Conservation (phyloP, 441 rosid genomes). For the Euphorbia celastroides region DNA sequence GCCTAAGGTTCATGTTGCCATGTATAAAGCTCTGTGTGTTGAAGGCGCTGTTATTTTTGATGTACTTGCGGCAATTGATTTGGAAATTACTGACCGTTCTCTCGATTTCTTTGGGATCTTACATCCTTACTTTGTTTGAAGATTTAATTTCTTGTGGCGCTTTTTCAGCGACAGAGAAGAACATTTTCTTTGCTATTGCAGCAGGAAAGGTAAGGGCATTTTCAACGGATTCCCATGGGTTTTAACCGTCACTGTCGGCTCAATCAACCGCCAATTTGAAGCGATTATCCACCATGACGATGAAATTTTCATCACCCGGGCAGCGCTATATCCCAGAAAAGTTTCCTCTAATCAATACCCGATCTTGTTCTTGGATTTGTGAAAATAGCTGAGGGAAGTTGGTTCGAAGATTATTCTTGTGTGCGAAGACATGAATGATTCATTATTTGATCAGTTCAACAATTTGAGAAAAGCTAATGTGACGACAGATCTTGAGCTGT, state of each 20-base stretch:
- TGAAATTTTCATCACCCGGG: constrained; percentile 40
- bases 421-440: no score
- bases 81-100: constrained; percentile 72
- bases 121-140: constrained; percentile 50
- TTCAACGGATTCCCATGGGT: constrained; percentile 87
- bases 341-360: constrained; percentile 38
- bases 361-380: constrained; percentile 57
- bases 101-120: constrained; percentile 62
- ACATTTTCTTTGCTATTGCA: constrained; percentile 63
- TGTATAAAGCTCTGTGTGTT: constrained; percentile 67
- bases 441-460: no score
- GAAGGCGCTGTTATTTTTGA: constrained; percentile 53
- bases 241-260: constrained; percentile 69
- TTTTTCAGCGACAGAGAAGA: constrained; percentile 52
- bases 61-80: constrained; percentile 70
- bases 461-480: no score
- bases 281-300: constrained; percentile 52
- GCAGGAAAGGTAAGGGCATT: constrained; percentile 63
- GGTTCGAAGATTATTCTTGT: no score
- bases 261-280: constrained; percentile 56
- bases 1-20: constrained; percentile 61
- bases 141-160: constrained; percentile 79
- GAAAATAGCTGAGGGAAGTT: no score
- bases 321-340: constrained; percentile 48
- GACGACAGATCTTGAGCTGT: no score